Evolutionary conservation across 2,329 filamentous ascomycete species (phyloP).

Genomic region (Orbilia javanica): DNA sequence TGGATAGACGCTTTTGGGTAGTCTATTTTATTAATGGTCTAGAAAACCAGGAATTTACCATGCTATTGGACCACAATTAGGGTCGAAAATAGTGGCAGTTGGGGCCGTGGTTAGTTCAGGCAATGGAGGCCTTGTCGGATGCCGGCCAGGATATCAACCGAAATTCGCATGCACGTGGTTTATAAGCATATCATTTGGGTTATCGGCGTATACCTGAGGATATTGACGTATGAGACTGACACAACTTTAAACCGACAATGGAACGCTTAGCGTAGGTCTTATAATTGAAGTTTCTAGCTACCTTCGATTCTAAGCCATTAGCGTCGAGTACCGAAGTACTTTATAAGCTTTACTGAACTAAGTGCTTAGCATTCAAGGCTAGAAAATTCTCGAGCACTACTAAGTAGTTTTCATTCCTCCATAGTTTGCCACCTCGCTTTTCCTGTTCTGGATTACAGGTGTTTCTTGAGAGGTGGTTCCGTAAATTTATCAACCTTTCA

Average conservation of each 20-base stretch:
- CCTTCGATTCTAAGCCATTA: too few relatives aligned
- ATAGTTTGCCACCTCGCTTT: too few relatives aligned
- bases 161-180: not conserved
- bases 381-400: too few relatives aligned
- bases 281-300: not conserved
- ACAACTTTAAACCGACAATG: not conserved
- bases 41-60: not conserved
- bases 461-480: too few relatives aligned
- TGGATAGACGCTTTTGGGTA: conserved; percentile 12
- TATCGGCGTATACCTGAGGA: not conserved
- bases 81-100: not conserved
- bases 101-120: not conserved
- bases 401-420: too few relatives aligned
- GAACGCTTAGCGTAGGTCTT: not conserved
- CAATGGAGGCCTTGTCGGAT: conserved; percentile 2
- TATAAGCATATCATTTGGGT: not conserved
- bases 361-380: too few relatives aligned
- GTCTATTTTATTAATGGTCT: not conserved
- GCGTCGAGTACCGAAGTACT: too few relatives aligned
- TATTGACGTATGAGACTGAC: not conserved
- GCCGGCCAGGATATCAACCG: not conserved
- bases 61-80: not conserved
- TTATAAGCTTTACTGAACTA: too few relatives aligned
- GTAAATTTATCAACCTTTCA: too few relatives aligned
- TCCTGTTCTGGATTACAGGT: too few relatives aligned